Conservation (phyloP, 1,139 yeast species). For the Zygoascus meyerae region DNA sequence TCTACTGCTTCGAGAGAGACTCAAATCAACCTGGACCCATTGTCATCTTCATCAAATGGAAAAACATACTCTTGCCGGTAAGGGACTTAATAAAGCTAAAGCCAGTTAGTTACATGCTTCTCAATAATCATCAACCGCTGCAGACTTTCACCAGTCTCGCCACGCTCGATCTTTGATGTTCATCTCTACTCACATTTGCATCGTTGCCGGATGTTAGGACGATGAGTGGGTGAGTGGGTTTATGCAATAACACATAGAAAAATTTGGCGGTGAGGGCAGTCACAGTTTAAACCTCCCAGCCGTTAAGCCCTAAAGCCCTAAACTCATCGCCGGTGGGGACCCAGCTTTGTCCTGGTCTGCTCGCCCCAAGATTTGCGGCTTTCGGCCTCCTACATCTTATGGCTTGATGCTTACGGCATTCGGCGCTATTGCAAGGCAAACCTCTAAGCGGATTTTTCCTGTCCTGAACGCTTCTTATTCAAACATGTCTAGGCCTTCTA, state of each 20-base stretch:
- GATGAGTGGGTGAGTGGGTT: slow-evolving; percentile 8
- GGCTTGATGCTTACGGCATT: slow-evolving; percentile 3
- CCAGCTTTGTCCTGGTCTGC: background rate
- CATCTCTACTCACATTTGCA: slow-evolving; percentile 22
- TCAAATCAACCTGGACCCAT: too few relatives aligned
- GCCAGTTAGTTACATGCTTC: background rate
- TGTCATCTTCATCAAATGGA: background rate
- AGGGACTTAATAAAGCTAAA: slow-evolving; percentile 28
- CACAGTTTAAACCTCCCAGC: background rate
- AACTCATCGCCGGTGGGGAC: background rate
- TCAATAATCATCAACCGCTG: background rate
- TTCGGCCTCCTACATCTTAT: background rate
- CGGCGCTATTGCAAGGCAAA: background rate
- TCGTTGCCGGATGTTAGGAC: slow-evolving; percentile 13
- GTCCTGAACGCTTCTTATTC: background rate
- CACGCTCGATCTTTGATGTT: slow-evolving; percentile 1
- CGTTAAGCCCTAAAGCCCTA: slow-evolving; percentile 7
- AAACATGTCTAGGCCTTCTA: slow-evolving; percentile 2
- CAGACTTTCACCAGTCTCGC: background rate
- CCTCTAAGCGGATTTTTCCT: background rate
- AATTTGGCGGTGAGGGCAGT: slow-evolving; percentile 4
- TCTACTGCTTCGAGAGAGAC: too few relatives aligned
- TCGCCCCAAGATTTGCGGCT: slow-evolving; percentile 4
- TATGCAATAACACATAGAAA: slow-evolving; percentile 1
- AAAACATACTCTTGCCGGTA: slow-evolving; percentile 28